Evolutionary conservation across 2,329 filamentous ascomycete species (phyloP).

Genomic region (Exophiala spinifera): DNA sequence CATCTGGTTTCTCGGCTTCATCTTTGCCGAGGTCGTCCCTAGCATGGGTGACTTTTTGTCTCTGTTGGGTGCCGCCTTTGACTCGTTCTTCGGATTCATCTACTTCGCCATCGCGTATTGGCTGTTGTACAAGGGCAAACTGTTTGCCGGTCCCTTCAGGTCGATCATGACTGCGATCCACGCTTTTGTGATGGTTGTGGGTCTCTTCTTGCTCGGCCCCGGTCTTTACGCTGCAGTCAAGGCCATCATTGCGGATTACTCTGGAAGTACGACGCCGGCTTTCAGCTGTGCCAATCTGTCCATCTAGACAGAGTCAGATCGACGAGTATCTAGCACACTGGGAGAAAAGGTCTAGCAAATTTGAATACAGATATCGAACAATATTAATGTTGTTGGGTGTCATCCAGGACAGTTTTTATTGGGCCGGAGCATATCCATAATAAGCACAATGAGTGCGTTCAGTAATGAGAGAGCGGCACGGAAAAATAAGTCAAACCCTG

Average conservation of each 20-base stretch:
- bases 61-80: slow-evolving; percentile 48
- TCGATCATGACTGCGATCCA: slow-evolving; percentile 46
- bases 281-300: slow-evolving; percentile 51
- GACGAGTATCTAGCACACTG: background rate
- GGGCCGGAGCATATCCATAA: no score
- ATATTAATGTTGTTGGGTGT: no score
- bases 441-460: no score
- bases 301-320: slow-evolving; percentile 33
- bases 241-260: slow-evolving; percentile 52
- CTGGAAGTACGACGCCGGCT: slow-evolving; percentile 43
- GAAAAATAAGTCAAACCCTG: no score
- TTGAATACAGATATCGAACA: no score
- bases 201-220: slow-evolving; percentile 51
- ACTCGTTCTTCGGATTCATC: slow-evolving; percentile 52
- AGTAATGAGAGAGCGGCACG: no score
- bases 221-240: slow-evolving; percentile 53
- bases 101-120: slow-evolving; percentile 52
- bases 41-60: slow-evolving; percentile 52
- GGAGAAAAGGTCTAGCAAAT: background rate
- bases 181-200: slow-evolving; percentile 44
- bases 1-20: slow-evolving; percentile 35
- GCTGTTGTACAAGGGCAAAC: slow-evolving; percentile 41
- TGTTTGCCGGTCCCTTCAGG: slow-evolving; percentile 39
- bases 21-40: slow-evolving; percentile 50
- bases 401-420: no score